Percentiles rank a stretch among this genome's conserved stretches.
Evolutionary conservation across 495 filamentous ascomycete species (phyloP).

Genomic region (Cryomyces minteri): DNA sequence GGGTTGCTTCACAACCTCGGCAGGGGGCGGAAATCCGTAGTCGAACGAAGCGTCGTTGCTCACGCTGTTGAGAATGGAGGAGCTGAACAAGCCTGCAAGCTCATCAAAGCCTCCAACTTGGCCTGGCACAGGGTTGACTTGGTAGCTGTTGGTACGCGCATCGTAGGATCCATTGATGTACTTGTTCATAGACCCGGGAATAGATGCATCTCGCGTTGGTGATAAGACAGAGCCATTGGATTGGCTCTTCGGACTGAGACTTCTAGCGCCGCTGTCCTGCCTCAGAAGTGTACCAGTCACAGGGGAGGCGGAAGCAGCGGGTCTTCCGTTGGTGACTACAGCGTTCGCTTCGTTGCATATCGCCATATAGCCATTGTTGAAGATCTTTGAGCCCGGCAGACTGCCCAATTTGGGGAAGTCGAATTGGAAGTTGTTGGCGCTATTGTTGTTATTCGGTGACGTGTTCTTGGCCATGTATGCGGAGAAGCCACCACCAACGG

Average conservation of each 20-base stretch:
- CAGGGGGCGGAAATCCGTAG: conserved; percentile 8
- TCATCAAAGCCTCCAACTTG: background rate
- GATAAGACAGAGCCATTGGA: conserved; percentile 1
- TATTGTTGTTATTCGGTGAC: conserved; percentile 16
- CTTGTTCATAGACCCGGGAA: background rate
- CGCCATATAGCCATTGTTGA: conserved; percentile 25
- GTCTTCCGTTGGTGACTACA: background rate
- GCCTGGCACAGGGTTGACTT: background rate
- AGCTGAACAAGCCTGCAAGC: conserved; percentile 27
- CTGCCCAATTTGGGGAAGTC: conserved; percentile 88
- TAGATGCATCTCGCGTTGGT: background rate
- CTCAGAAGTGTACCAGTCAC: background rate
- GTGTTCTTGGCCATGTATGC: conserved; percentile 4
- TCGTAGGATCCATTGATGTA: background rate
- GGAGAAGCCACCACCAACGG: conserved; percentile 5
- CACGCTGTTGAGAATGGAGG: conserved; percentile 24
- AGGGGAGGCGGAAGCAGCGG: background rate
- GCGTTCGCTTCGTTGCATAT: background rate
- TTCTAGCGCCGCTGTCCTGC: conserved; percentile 13
- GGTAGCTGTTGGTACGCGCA: background rate
- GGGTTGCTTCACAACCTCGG: conserved; percentile 27
- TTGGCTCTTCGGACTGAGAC: conserved; percentile 15
- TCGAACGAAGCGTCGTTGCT: conserved; percentile 18
- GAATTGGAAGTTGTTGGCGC: conserved; percentile 67
- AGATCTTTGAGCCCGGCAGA: conserved; percentile 44